Percentiles rank a stretch among this genome's conserved stretches.
Evolutionary conservation across 1,139 yeast species (phyloP).

Genomic region (Kodamaea suecica): DNA sequence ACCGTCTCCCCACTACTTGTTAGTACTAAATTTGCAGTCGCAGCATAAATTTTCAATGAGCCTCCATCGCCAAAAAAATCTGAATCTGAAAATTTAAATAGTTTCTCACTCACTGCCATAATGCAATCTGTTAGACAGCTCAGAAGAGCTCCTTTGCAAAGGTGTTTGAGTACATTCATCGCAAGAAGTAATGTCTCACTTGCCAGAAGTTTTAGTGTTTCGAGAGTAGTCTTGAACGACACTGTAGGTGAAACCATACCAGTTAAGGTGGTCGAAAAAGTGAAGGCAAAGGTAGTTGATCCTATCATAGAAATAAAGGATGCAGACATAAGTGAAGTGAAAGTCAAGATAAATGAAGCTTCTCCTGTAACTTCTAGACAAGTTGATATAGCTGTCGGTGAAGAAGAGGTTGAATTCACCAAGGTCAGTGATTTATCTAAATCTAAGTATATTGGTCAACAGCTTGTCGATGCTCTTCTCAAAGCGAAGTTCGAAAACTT

Average conservation of each 20-base stretch:
- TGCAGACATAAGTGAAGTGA: neutral
- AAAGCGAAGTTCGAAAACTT: conserved; percentile 47
- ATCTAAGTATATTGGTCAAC: conserved; percentile 11
- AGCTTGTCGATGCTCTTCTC: conserved; percentile 29
- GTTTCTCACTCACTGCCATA: neutral
- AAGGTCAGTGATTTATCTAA: conserved; percentile 9
- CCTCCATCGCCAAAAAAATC: neutral
- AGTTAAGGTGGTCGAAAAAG: neutral
- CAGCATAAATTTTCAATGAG: neutral
- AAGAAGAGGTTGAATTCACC: conserved; percentile 2
- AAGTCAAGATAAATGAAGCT: neutral
- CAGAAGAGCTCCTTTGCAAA: conserved; percentile 1
- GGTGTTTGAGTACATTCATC: neutral
- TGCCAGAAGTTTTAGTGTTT: conserved; percentile 4
- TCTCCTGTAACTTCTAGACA: neutral
- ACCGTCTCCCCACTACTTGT: too few species aligned
- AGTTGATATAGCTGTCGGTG: too few species aligned
- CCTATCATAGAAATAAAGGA: neutral
- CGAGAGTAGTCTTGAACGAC: conserved; percentile 1
- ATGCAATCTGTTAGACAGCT: conserved; percentile 2
- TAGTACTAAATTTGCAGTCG: neutral
- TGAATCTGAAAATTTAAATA: neutral
- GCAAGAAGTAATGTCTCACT: neutral
- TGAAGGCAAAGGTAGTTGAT: neutral
- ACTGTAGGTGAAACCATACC: conserved; percentile 1